Evolutionary conservation across 2,329 filamentous ascomycete genomes (phyloP).

Genomic region (Microcyclosporella mali): DNA sequence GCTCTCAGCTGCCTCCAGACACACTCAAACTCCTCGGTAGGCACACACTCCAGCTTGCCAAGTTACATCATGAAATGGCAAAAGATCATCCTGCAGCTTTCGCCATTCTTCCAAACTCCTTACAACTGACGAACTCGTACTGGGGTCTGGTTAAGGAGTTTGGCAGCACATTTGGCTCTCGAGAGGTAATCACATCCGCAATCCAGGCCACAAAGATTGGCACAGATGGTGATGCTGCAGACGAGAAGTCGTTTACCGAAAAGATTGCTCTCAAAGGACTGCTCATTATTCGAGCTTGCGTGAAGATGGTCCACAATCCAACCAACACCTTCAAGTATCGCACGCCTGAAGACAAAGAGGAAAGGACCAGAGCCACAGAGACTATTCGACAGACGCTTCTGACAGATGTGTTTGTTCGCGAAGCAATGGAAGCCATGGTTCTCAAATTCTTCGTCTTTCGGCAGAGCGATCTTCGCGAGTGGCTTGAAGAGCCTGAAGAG

Average conservation of each 20-base stretch:
- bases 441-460: constrained; percentile 85
- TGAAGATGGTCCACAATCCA: constrained; percentile 78
- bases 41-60: constrained; percentile 83
- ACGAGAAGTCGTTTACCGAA: constrained; percentile 50
- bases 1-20: constrained; percentile 22
- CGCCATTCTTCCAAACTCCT: constrained; percentile 69
- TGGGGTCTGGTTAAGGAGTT: constrained; percentile 76
- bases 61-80: constrained; percentile 84
- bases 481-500: constrained; percentile 90
- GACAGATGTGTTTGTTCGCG: constrained; percentile 66
- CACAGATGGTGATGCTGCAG: constrained; percentile 39
- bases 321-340: constrained; percentile 78
- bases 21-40: constrained; percentile 59
- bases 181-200: constrained; percentile 31
- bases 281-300: constrained; percentile 71
- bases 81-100: constrained; percentile 75
- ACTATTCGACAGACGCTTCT: constrained; percentile 69
- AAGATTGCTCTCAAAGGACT: constrained; percentile 77
- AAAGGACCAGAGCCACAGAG: constrained; percentile 64
- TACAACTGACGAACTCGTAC: constrained; percentile 72
- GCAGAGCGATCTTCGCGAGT: constrained; percentile 76
- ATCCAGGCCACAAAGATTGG: constrained; percentile 36
- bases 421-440: constrained; percentile 79
- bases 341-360: constrained; percentile 65
- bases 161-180: constrained; percentile 64